These are phyloP conservation scores for Ehretia macrophylla DNA, from an alignment of 257 asterid species.

Conservation along the genomic window DNA sequence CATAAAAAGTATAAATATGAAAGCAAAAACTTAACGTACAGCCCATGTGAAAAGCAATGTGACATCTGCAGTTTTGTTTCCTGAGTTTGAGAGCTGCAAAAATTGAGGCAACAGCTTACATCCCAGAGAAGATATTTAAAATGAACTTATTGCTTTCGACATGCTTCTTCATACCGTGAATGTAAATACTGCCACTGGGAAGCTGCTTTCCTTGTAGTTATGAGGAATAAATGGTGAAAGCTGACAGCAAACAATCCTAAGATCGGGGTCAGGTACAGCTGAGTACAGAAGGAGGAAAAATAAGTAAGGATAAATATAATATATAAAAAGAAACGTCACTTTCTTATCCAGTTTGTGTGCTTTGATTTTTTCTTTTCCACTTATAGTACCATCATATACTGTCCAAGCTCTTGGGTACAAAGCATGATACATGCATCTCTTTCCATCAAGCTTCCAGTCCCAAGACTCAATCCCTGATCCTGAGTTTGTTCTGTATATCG, in stretches of 20 bases:
- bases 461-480: constrained; percentile 85
- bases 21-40: constrained; percentile 40
- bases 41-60: constrained; percentile 97
- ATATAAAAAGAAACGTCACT: constrained; percentile 12
- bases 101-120: background rate
- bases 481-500: constrained; percentile 50
- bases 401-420: constrained; percentile 97
- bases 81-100: constrained; percentile 71
- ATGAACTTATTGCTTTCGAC: constrained; percentile 21
- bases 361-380: too few relatives aligned
- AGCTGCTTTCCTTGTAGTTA: constrained; percentile 94
- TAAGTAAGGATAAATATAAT: too few relatives aligned
- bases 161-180: constrained; percentile 50
- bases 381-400: constrained; percentile 68
- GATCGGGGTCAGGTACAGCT: constrained; percentile 94
- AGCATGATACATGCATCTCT: constrained; percentile 78
- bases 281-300: constrained; percentile 13
- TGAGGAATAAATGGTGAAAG: constrained; percentile 89
- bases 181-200: constrained; percentile 76
- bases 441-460: constrained; percentile 88
- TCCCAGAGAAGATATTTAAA: background rate
- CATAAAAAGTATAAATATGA: constrained; percentile 1
- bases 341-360: background rate
- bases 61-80: constrained; percentile 60
- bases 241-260: constrained; percentile 83